Evolutionary conservation across 352 stramenopile species (phyloP).

Genomic region (Phytophthora parvispora): DNA sequence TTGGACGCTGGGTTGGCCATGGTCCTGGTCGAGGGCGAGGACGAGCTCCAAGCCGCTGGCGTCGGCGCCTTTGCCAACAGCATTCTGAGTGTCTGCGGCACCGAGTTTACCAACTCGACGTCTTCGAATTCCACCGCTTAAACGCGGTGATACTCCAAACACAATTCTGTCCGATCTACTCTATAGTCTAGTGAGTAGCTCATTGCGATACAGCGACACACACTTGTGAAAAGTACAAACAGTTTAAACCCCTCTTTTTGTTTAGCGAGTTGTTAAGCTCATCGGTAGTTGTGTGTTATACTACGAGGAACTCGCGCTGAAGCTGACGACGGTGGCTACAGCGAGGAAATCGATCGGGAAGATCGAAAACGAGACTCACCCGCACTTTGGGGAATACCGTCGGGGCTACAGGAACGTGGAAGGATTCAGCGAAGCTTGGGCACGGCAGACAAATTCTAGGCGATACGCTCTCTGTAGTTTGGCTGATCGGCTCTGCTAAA

Average conservation of each 20-base stretch:
- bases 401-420: slow-evolving; percentile 17
- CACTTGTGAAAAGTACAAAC: slow-evolving; percentile 20
- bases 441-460: slow-evolving; percentile 8
- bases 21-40: slow-evolving; percentile 32
- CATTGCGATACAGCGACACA: no score
- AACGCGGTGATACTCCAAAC: slow-evolving; percentile 5
- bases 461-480: slow-evolving; percentile 1
- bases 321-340: neutral
- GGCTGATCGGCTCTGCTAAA: slow-evolving; percentile 11
- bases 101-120: slow-evolving; percentile 18
- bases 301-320: neutral
- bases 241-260: neutral
- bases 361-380: slow-evolving; percentile 9
- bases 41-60: slow-evolving; percentile 18
- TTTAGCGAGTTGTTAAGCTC: neutral
- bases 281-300: neutral
- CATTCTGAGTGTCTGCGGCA: slow-evolving; percentile 35
- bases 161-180: neutral
- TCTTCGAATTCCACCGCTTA: slow-evolving; percentile 30
- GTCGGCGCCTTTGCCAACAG: slow-evolving; percentile 20
- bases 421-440: slow-evolving; percentile 18
- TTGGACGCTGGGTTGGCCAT: slow-evolving; percentile 38
- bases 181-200: neutral
- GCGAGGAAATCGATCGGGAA: slow-evolving; percentile 19
- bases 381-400: slow-evolving; percentile 35